phyloP scores from a whole-genome alignment of 2,329 filamentous ascomycete genomes.

The Fusarium bactridioides region DNA sequence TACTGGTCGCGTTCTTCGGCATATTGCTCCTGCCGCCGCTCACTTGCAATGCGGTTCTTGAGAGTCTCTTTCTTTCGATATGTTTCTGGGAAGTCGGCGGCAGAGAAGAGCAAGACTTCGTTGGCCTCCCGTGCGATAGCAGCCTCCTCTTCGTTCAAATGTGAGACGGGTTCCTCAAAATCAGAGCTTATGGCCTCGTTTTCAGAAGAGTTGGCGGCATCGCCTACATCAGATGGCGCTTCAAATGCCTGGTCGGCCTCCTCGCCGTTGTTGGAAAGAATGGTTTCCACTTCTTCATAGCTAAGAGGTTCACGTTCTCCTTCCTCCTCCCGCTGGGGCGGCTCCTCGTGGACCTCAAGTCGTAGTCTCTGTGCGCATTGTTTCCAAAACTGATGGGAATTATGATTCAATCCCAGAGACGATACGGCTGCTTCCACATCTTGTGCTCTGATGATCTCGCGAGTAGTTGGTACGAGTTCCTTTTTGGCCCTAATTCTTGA shows the following conservation, averaged over 20 bases:
- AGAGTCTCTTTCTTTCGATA: conserved; percentile 48
- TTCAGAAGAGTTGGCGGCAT: not conserved
- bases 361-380: conserved; percentile 58
- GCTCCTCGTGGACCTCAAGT: conserved; percentile 56
- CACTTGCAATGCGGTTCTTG: conserved; percentile 49
- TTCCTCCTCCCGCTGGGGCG: conserved; percentile 32
- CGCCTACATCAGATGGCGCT: not conserved
- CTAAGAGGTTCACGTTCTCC: conserved; percentile 27
- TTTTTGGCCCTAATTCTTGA: conserved; percentile 68
- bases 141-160: conserved; percentile 40
- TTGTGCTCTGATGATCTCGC: conserved; percentile 48
- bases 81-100: conserved; percentile 50
- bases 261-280: conserved; percentile 15
- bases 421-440: conserved; percentile 60
- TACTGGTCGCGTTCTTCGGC: conserved; percentile 54
- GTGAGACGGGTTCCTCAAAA: conserved; percentile 4
- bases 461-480: conserved; percentile 41
- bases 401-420: conserved; percentile 53
- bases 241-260: not conserved
- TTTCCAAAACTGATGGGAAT: conserved; percentile 56
- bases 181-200: conserved; percentile 28
- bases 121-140: conserved; percentile 49
- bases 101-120: conserved; percentile 54
- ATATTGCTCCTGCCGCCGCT: conserved; percentile 53
- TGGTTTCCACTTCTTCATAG: conserved; percentile 30